phyloP scores from a whole-genome alignment of 208 protist genomes.

The Leishmania tarentolae region DNA sequence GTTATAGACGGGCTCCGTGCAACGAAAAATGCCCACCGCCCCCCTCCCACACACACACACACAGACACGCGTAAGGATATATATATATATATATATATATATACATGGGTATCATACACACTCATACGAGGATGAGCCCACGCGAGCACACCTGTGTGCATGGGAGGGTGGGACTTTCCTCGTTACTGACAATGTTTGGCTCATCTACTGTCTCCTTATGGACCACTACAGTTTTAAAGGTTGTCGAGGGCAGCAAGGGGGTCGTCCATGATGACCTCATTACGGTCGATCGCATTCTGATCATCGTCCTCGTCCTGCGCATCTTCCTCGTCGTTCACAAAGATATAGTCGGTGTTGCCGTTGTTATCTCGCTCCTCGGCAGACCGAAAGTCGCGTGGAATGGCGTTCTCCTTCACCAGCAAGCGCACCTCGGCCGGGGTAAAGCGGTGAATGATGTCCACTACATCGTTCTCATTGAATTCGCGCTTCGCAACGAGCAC shows the following conservation, averaged over 20 bases:
- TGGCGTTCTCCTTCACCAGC: slow-evolving; percentile 78
- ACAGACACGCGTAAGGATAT: no score
- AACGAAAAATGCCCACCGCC: no score
- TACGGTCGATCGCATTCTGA: slow-evolving; percentile 61
- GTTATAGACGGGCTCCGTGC: no score
- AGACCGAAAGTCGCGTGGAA: slow-evolving; percentile 85
- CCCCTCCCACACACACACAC: neutral
- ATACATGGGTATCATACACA: no score
- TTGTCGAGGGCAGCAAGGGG: slow-evolving; percentile 67
- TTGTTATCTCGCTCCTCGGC: slow-evolving; percentile 68
- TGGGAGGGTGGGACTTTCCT: neutral
- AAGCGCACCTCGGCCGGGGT: slow-evolving; percentile 67
- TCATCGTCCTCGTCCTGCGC: slow-evolving; percentile 53
- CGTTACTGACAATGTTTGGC: neutral
- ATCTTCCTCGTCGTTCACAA: slow-evolving; percentile 79
- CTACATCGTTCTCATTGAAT: slow-evolving; percentile 82
- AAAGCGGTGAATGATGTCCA: slow-evolving; percentile 88
- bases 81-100: no score
- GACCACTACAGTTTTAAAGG: slow-evolving; percentile 37
- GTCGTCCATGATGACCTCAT: slow-evolving; percentile 76
- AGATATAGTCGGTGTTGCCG: slow-evolving; percentile 67
- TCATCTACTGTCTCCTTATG: neutral
- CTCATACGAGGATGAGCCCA: neutral
- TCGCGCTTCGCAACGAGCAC: slow-evolving; percentile 80
- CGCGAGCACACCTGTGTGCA: no score